Evolutionary conservation across 1,284 basidiomycete genomes (phyloP).

Genomic region (Marasmius tenuissimus): DNA sequence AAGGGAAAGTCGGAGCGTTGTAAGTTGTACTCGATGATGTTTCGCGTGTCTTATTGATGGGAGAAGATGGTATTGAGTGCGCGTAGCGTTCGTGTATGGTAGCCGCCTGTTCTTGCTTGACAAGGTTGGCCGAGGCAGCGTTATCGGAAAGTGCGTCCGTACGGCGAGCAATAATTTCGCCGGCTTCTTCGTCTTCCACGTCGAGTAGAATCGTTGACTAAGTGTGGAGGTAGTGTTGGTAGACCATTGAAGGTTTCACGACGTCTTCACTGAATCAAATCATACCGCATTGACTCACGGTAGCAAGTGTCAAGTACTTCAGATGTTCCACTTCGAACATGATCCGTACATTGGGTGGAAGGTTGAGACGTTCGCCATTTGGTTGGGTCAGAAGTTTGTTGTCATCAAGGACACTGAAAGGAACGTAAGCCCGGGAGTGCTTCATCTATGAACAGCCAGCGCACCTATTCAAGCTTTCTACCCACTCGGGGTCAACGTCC

Average conservation of each 20-base stretch:
- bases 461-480: slow-evolving; percentile 98
- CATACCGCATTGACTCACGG: slow-evolving; percentile 99
- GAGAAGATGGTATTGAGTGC: slow-evolving; percentile 97
- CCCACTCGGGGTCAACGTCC: slow-evolving; percentile 99
- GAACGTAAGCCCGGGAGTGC: slow-evolving; percentile 1
- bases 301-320: slow-evolving; percentile 95
- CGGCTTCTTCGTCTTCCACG: slow-evolving; percentile 84
- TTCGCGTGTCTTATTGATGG: slow-evolving; percentile 95
- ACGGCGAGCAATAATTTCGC: slow-evolving; percentile 63
- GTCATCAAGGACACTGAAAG: slow-evolving; percentile 90
- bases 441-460: slow-evolving; percentile 21
- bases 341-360: slow-evolving; percentile 96
- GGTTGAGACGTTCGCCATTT: slow-evolving; percentile 96
- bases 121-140: slow-evolving; percentile 60
- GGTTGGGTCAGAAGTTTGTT: slow-evolving; percentile 98
- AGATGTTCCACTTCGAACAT: slow-evolving; percentile 99
- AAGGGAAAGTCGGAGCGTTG: slow-evolving; percentile 97
- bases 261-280: slow-evolving; percentile 99
- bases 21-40: slow-evolving; percentile 92
- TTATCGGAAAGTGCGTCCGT: slow-evolving; percentile 53
- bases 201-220: slow-evolving; percentile 81
- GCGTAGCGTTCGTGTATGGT: slow-evolving; percentile 78
- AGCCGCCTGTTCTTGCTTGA: slow-evolving; percentile 83
- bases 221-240: slow-evolving; percentile 83
- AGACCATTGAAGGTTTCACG: slow-evolving; percentile 90